Base-by-base conservation (phyloP, 2,329 filamentous ascomycete genomes). In the Trichoderma harzianum region DNA sequence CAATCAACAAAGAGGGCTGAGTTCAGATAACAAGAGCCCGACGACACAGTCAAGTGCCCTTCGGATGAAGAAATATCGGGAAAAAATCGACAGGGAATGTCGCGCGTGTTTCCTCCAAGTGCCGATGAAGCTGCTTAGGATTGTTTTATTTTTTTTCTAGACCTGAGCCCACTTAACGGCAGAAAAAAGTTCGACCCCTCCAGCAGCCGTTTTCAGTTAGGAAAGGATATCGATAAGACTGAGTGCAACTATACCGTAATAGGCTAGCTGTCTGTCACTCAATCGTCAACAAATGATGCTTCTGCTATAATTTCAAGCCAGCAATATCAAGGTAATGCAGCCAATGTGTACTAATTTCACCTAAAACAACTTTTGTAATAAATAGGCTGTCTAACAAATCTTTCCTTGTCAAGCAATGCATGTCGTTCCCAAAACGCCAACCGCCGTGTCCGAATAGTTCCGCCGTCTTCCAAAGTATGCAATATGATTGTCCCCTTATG, bases 381-480 rank as follows among this genome's bases (percentile, higher is more conserved):
- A 21, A 34, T 47, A 28, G 28, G 12, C 14, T 24, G 28, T 62
- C 67, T 69, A 69, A 53, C n/a, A 69, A 64, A 32, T 30, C 30
- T 32, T 68, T 53, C 30, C 28, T 32, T 36, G 47, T 34, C 43
- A 57, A 72, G 21, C 18, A 51, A 57, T 24, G n/a, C 16, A 58
- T 55, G 21, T 43, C 34, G 18, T 55, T 70, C 71, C 71, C 55
- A 66, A 34, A 60, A 72, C 71, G 71, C 71, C 71, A 34, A 16
- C 43, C 28, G 26, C 53, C 21, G 3, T 47, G 21, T 55, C 71
- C 65, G 21, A 62, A 62, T 65, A 34, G 32, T 51, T 30, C 55
- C 26, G 30, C 43, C 60, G 47, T 57, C 28, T 43, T 39, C 70
- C 43, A 53, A 64, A 64, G 32, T 28, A 68, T 72, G 47, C 70